Evolutionary conservation across 257 asterid species (phyloP).

Genomic region (Misopates orontium): DNA sequence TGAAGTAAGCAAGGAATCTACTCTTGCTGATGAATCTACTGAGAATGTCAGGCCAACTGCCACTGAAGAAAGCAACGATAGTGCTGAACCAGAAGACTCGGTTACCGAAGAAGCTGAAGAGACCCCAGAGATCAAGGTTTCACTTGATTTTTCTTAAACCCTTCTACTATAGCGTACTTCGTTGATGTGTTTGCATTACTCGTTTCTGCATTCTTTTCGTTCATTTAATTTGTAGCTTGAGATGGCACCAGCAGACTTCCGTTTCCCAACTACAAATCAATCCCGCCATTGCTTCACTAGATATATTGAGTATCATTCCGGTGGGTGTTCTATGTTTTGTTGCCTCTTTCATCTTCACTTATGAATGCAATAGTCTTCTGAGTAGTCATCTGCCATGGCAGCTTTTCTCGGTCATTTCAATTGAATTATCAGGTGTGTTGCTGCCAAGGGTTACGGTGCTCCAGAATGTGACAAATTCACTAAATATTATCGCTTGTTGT

Average conservation of each 20-base stretch:
- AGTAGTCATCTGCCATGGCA: background rate
- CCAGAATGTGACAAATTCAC: conserved; percentile 94
- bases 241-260: conserved; percentile 97
- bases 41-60: conserved; percentile 28
- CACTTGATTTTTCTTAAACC: background rate
- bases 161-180: background rate
- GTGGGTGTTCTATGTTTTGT: conserved; percentile 38
- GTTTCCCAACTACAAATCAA: conserved; percentile 97
- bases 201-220: background rate
- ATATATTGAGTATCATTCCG: conserved; percentile 89
- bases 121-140: conserved; percentile 72
- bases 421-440: conserved; percentile 61
- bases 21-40: conserved; percentile 46
- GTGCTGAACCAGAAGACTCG: conserved; percentile 46
- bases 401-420: conserved; percentile 12
- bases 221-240: conserved; percentile 58
- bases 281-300: conserved; percentile 96
- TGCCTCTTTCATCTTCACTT: conserved; percentile 10
- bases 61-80: conserved; percentile 46
- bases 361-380: conserved; percentile 9
- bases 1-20: conserved; percentile 50
- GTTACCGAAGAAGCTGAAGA: conserved; percentile 62
- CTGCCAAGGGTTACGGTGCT: conserved; percentile 91
- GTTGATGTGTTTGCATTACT: conserved; percentile 22
- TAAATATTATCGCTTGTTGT: conserved; percentile 86